Percentiles rank a stretch among this genome's conserved stretches.
Evolutionary conservation across 306 rosid genomes (phyloP).

Genomic region (Calophaca sinica): DNA sequence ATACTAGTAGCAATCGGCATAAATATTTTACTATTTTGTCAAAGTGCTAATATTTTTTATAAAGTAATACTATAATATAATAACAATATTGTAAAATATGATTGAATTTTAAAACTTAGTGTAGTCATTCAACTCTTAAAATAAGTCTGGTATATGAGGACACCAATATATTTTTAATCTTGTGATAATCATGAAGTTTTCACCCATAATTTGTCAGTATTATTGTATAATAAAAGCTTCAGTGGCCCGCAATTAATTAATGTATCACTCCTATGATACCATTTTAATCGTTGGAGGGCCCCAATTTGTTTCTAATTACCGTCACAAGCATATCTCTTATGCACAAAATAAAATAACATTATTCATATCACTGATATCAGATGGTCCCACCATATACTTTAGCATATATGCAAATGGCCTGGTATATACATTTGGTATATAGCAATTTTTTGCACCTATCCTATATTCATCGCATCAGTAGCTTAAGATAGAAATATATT

Average conservation of each 20-base stretch:
- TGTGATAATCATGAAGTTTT: background rate
- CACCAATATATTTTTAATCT: background rate
- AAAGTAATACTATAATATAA: too few relatives aligned
- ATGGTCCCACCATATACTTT: background rate
- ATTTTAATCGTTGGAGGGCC: background rate
- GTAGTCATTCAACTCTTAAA: too few relatives aligned
- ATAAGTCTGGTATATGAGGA: background rate
- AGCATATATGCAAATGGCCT: too few relatives aligned
- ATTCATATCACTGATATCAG: background rate
- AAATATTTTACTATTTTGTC: too few relatives aligned
- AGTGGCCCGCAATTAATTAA: background rate
- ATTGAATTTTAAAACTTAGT: too few relatives aligned
- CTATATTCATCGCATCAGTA: background rate
- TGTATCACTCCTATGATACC: background rate
- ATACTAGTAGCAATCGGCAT: too few relatives aligned
- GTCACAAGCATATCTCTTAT: background rate
- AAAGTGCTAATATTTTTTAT: too few relatives aligned
- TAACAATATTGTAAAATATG: too few relatives aligned
- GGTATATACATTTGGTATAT: background rate
- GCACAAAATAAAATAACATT: background rate
- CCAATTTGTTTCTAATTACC: background rate
- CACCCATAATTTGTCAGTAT: background rate
- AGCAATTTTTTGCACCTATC: background rate
- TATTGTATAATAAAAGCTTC: background rate
- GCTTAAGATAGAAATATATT: background rate